phyloP scores from a whole-genome alignment of 2,329 filamentous ascomycete species.

The Aspergillus tamarii region DNA sequence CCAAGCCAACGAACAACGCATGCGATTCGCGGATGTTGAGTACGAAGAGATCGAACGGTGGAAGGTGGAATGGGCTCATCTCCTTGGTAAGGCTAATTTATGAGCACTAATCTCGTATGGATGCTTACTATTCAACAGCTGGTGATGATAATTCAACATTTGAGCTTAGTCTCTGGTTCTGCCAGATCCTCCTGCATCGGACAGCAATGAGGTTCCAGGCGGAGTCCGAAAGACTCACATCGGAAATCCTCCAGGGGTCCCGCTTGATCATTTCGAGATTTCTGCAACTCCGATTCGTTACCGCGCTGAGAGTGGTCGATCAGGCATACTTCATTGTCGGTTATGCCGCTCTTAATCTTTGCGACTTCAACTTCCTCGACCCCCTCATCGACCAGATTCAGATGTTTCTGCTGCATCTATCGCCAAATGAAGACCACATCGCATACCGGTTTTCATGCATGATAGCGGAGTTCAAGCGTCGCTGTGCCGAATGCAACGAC shows the following conservation, averaged over 20 bases:
- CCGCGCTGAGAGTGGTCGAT: conserved; percentile 32
- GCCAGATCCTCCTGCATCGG: conserved; percentile 38
- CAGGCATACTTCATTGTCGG: conserved; percentile 38
- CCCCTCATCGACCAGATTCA: conserved; percentile 38
- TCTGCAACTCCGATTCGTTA: conserved; percentile 32
- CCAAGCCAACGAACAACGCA: conserved; percentile 29
- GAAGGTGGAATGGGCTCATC: conserved; percentile 39
- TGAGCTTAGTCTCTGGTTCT: conserved; percentile 40
- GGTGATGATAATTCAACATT: conserved; percentile 34
- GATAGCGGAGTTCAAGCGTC: conserved; percentile 34
- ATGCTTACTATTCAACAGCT: conserved; percentile 21
- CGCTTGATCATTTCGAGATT: conserved; percentile 36
- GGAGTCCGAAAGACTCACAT: conserved; percentile 29
- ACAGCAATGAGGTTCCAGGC: conserved; percentile 32
- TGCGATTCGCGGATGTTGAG: conserved; percentile 30
- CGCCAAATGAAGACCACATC: conserved; percentile 38
- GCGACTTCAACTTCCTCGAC: conserved; percentile 37
- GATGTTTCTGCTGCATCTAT: conserved; percentile 36
- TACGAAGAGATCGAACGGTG: conserved; percentile 39
- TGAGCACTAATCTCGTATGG: neutral
- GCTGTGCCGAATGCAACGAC: conserved; percentile 29
- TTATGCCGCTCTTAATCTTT: conserved; percentile 40
- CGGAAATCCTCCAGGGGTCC: conserved; percentile 34
- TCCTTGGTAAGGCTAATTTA: conserved; percentile 27
- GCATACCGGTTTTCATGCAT: conserved; percentile 38